phyloP scores from a whole-genome alignment of 1,284 basidiomycete species.

The Ganoderma lucidum region DNA sequence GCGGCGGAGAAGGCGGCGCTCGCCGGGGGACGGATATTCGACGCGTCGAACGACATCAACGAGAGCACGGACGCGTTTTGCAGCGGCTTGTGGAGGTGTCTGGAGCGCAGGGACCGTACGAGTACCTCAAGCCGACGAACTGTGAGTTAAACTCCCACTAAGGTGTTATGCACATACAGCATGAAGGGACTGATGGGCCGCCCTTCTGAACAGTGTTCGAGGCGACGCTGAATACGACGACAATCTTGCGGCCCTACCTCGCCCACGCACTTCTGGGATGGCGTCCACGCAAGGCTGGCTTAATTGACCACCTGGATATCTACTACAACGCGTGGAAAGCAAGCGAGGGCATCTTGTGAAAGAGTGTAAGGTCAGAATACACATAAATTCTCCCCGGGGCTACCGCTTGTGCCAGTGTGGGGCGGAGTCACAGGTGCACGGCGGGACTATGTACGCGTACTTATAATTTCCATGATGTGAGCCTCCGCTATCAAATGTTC shows the following conservation, averaged over 20 bases:
- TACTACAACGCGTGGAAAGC: constrained; percentile 54
- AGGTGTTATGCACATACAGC: too few species aligned
- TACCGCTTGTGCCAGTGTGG: neutral
- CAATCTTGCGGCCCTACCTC: constrained; percentile 51
- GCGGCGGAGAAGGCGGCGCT: constrained; percentile 51
- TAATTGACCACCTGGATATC: constrained; percentile 54
- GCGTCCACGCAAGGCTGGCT: constrained; percentile 51
- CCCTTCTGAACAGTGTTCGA: constrained; percentile 40
- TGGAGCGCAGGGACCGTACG: constrained; percentile 45
- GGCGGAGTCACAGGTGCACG: too few species aligned
- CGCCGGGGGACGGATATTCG: constrained; percentile 53
- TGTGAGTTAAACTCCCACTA: constrained; percentile 40
- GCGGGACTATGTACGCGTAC: too few species aligned
- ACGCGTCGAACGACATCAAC: constrained; percentile 52
- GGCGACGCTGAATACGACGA: constrained; percentile 41
- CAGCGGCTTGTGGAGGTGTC: constrained; percentile 51
- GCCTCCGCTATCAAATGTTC: too few species aligned
- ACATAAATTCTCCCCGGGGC: neutral
- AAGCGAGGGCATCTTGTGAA: constrained; percentile 29
- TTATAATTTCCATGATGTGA: too few species aligned
- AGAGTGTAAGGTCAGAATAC: neutral
- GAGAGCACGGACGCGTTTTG: constrained; percentile 56
- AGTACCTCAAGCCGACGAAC: constrained; percentile 44
- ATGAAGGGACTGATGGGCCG: constrained; percentile 4
- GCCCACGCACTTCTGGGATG: constrained; percentile 56